Base-by-base conservation (phyloP, 768 basidiomycete species). In the Amanita molliuscula region DNA sequence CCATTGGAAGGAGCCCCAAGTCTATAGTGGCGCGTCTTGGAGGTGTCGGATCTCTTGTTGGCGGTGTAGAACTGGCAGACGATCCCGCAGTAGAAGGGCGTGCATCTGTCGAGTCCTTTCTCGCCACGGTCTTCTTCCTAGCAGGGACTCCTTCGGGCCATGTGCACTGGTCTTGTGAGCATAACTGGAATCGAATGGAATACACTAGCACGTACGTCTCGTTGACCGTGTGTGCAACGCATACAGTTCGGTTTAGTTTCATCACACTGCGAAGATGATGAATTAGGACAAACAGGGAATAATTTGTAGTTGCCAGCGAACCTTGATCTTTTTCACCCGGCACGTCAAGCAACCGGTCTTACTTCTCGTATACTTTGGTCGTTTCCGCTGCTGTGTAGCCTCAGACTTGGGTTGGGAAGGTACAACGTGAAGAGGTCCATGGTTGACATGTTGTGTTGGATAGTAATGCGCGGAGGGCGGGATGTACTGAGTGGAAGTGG, bases 331-430 rank as follows among this genome's bases (percentile, higher is more conserved):
- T 75, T 94, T 93, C 54, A 81, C 79, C 58, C 93, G 78, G 75
- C 93, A 97, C 37, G 89, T 93, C 62, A 95, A 69, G 63, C 93
- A 97, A 20, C 93, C 93, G 1, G 91, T 92, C 71, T 95, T 93
- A 67, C 88, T 90, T 58, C 93, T 79, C 54, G 88, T 91, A 59
- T 94, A 94, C 73, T 96, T 96, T 44, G 88, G 89, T 31, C 88
- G 83, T 63, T 88, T 89, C 52, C 88, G 77, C 58, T 75, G 49
- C 25, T 50, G 72, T 13, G 72, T 59, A 21, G 72, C 52, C 43
- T 80, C 84, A 31, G 65, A 67, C 46, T 76, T 73, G 48, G 75
- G 64, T 20, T 72, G 71, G 3, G 75, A 68, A 9, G 73, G 61
- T 50, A 76, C 69, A 40, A 75, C 65, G 54, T 82, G 79, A 53